These are phyloP conservation scores for Puccinia triticina DNA, from an alignment of 1,284 basidiomycete species.

Conservation along the genomic window DNA sequence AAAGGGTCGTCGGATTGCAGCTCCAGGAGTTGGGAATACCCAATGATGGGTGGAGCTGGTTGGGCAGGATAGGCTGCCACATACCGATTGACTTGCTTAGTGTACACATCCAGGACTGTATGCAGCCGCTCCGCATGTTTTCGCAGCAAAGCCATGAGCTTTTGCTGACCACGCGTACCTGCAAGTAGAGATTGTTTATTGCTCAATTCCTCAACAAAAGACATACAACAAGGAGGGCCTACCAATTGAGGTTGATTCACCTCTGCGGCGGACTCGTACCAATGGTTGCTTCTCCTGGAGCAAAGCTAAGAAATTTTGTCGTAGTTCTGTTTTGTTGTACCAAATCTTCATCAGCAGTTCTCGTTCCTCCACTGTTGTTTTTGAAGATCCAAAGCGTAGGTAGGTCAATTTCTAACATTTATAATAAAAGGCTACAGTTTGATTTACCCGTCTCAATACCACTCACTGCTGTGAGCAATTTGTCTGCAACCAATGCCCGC, in stretches of 20 bases:
- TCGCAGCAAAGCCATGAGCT: no score
- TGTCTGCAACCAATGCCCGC: not conserved
- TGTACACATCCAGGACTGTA: no score
- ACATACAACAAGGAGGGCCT: no score
- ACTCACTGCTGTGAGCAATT: not conserved
- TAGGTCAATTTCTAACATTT: no score
- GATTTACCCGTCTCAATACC: not conserved
- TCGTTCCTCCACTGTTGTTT: not conserved
- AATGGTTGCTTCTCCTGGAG: no score
- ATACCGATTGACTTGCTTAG: no score
- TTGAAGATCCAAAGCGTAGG: not conserved
- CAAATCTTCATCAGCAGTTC: not conserved
- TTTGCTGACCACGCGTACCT: no score
- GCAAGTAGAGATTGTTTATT: no score
- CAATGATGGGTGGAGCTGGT: no score
- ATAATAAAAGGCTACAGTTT: not conserved
- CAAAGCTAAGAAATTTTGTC: not conserved
- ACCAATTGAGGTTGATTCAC: no score
- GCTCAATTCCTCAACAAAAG: not conserved
- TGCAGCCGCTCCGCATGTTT: no score
- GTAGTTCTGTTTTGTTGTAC: conserved; percentile 1
- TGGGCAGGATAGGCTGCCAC: no score
- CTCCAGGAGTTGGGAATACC: not conserved
- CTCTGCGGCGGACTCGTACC: not conserved
- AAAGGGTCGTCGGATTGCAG: conserved; percentile 2